Percentiles rank a stretch among this genome's conserved stretches.
Conservation (phyloP, 441 rosid genomes). For the Corymbia calophylla region DNA sequence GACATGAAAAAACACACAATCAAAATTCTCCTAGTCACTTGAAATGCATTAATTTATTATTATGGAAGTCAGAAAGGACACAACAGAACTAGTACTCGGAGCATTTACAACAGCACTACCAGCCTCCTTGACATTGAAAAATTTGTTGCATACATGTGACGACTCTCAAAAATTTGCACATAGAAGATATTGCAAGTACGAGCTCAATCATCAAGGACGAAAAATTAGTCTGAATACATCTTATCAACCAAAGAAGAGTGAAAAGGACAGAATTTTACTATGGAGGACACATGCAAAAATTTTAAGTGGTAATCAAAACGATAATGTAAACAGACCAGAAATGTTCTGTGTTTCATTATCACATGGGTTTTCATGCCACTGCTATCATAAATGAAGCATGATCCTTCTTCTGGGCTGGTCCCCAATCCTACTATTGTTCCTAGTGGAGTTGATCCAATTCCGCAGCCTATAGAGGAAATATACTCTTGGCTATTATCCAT, state of each 20-base stretch:
- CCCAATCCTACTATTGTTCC: constrained; percentile 75
- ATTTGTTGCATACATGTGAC: neutral
- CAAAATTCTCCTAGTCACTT: neutral
- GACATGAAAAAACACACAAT: neutral
- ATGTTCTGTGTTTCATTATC: constrained; percentile 84
- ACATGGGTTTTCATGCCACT: constrained; percentile 78
- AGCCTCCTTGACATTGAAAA: neutral
- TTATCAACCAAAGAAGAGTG: neutral
- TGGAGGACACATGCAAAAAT: neutral
- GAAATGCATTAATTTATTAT: neutral
- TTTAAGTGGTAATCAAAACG: neutral
- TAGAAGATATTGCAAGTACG: neutral
- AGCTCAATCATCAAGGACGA: neutral
- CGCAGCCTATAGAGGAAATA: constrained; percentile 12
- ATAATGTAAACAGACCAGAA: constrained; percentile 59
- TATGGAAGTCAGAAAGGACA: neutral
- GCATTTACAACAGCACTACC: neutral
- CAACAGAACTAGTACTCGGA: neutral
- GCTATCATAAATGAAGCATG: constrained; percentile 68
- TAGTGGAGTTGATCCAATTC: constrained; percentile 38
- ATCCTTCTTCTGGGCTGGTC: constrained; percentile 71
- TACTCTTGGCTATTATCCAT: constrained; percentile 4
- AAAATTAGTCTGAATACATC: neutral
- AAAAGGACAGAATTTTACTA: neutral
- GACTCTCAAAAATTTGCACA: neutral